Conservation (phyloP, 768 basidiomycete genomes). For the Daedaleopsis nitida region DNA sequence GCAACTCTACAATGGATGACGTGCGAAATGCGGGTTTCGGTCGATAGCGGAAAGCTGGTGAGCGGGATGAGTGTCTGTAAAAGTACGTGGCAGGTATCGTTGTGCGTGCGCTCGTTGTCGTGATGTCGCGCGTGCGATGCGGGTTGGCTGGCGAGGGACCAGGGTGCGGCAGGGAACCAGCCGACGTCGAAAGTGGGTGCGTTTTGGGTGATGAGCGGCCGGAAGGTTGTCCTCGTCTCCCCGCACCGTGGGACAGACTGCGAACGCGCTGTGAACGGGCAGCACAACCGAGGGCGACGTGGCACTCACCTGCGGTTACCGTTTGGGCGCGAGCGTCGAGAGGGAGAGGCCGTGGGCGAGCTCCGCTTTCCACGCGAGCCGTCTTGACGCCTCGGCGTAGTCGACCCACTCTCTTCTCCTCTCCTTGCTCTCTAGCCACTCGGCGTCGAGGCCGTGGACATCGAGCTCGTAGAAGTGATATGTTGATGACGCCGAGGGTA, state of each 20-base stretch:
- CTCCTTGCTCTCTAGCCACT: constrained; percentile 83
- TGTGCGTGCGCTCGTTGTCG: too few relatives aligned
- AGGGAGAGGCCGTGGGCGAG: constrained; percentile 73
- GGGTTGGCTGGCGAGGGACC: background rate
- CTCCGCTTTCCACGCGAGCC: constrained; percentile 86
- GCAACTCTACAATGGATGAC: constrained; percentile 4
- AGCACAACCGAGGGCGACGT: too few relatives aligned
- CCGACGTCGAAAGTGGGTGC: background rate
- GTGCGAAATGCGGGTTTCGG: constrained; percentile 1
- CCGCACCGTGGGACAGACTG: background rate
- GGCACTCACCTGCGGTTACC: constrained; percentile 35
- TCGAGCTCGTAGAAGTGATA: constrained; percentile 94
- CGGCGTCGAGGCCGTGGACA: constrained; percentile 70
- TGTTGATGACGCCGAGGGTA: constrained; percentile 74
- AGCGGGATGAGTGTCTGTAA: background rate
- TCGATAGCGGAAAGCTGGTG: background rate
- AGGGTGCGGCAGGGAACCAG: background rate
- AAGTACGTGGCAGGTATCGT: background rate
- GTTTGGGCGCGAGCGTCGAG: constrained; percentile 66
- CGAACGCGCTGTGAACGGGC: too few relatives aligned
- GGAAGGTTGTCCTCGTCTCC: background rate
- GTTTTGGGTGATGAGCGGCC: background rate
- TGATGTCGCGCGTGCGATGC: background rate
- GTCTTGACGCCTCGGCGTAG: constrained; percentile 73
- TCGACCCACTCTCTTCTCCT: constrained; percentile 87